phyloP scores from a whole-genome alignment of 2,329 filamentous ascomycete species.

The Tolypocladium album region DNA sequence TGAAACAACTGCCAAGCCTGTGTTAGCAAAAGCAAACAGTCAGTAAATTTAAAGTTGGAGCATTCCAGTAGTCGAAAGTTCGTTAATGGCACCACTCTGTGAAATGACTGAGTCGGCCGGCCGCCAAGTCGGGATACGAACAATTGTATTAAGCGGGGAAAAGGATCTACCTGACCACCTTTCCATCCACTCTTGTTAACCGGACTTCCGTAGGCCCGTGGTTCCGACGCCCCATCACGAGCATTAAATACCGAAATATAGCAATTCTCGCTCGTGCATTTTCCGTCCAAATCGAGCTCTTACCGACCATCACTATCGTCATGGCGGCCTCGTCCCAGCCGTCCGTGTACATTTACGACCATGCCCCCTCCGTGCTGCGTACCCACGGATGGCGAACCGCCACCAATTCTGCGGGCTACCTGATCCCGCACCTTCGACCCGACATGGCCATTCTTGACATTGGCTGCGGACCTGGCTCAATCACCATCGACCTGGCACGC shows the following conservation, averaged over 20 bases:
- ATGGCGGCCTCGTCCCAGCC: background rate
- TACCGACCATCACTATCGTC: background rate
- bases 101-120: too few relatives aligned
- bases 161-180: too few relatives aligned
- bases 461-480: background rate
- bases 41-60: too few relatives aligned
- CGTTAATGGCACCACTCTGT: too few relatives aligned
- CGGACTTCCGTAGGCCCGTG: too few relatives aligned
- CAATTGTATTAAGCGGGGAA: too few relatives aligned
- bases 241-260: background rate
- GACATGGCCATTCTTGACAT: background rate
- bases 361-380: background rate
- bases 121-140: too few relatives aligned
- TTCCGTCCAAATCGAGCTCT: background rate
- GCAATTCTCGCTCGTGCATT: background rate
- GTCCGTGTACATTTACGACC: background rate
- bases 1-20: background rate
- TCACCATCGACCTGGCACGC: background rate
- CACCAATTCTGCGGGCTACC: background rate
- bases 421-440: background rate
- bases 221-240: too few relatives aligned
- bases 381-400: background rate
- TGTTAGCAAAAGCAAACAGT: too few relatives aligned
- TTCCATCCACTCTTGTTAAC: too few relatives aligned
- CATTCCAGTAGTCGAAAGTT: too few relatives aligned